Percentiles rank a stretch among this genome's conserved stretches.
phyloP scores from a whole-genome alignment of 2,329 filamentous ascomycete species.

The Xylaria sp. region DNA sequence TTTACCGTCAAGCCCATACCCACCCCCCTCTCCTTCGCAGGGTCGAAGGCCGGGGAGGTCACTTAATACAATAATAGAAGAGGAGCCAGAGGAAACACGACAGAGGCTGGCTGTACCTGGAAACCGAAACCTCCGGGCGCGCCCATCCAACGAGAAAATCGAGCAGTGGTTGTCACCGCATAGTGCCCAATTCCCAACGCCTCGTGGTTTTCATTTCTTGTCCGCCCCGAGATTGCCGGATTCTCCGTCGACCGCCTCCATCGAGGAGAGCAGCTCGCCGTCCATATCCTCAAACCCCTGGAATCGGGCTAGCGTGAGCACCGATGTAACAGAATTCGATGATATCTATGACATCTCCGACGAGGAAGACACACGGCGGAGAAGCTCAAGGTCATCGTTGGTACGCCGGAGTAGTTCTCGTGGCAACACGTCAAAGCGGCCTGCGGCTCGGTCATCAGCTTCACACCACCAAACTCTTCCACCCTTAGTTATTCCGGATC shows the following conservation, averaged over 20 bases:
- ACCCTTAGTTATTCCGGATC: conserved; percentile 56
- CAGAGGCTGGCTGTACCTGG: conserved; percentile 31
- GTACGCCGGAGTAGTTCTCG: conserved; percentile 41
- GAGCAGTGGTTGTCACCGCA: conserved; percentile 61
- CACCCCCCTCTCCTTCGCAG: conserved; percentile 56
- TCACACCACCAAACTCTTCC: conserved; percentile 45
- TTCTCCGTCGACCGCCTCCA: conserved; percentile 59
- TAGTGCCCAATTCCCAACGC: conserved; percentile 71
- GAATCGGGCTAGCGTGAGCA: conserved; percentile 65
- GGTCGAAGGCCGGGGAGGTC: conserved; percentile 54
- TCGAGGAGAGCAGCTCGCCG: conserved; percentile 50
- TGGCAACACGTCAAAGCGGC: conserved; percentile 45
- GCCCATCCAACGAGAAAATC: conserved; percentile 52
- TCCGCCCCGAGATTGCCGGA: conserved; percentile 64
- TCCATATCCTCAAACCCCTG: conserved; percentile 62
- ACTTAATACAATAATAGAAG: conserved; percentile 70
- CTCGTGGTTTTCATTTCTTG: conserved; percentile 67
- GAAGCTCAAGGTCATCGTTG: conserved; percentile 47
- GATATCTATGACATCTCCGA: conserved; percentile 88
- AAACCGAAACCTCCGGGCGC: conserved; percentile 33
- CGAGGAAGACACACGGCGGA: conserved; percentile 61
- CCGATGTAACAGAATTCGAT: conserved; percentile 75
- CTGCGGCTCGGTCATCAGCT: conserved; percentile 41
- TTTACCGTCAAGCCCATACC: conserved; percentile 46
- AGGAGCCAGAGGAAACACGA: conserved; percentile 48